Percentiles rank a stretch among this genome's conserved stretches.
These are phyloP conservation scores for Boletellus ananas DNA, from an alignment of 768 basidiomycete species.

Conservation along the genomic window DNA sequence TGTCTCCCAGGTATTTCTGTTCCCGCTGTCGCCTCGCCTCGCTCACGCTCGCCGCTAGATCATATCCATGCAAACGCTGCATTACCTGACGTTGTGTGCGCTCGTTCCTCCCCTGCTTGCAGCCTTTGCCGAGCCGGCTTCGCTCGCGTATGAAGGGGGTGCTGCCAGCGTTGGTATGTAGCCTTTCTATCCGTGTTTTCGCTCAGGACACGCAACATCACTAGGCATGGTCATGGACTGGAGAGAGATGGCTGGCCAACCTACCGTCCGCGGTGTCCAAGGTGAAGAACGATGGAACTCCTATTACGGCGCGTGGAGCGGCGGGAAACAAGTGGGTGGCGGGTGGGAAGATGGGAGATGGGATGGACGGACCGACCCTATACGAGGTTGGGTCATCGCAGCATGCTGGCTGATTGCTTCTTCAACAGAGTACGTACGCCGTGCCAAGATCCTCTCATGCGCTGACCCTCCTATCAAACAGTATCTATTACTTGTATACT, in stretches of 20 bases:
- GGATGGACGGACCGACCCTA: conserved; percentile 71
- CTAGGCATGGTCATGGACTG: conserved; percentile 94
- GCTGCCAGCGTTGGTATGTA: conserved; percentile 71
- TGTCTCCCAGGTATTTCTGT: conserved; percentile 66
- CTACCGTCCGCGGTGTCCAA: conserved; percentile 65
- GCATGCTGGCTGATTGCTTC: conserved; percentile 82
- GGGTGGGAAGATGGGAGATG: conserved; percentile 47
- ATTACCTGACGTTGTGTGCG: conserved; percentile 86
- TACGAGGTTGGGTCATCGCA: conserved; percentile 88
- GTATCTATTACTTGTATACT: conserved; percentile 78
- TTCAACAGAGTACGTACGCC: conserved; percentile 73
- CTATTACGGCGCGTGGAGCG: conserved; percentile 74
- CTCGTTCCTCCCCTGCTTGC: conserved; percentile 77
- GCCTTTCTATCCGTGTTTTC: neutral
- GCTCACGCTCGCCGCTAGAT: conserved; percentile 52
- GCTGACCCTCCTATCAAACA: conserved; percentile 19
- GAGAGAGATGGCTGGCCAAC: conserved; percentile 88
- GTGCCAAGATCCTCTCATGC: conserved; percentile 1
- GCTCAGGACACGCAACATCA: conserved; percentile 2
- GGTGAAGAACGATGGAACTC: conserved; percentile 64
- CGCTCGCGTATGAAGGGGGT: conserved; percentile 72
- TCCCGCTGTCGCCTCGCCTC: neutral
- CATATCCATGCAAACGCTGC: conserved; percentile 86
- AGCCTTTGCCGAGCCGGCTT: conserved; percentile 68
- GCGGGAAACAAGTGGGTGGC: conserved; percentile 69